phyloP scores from a whole-genome alignment of 2,329 filamentous ascomycete species.

The Ophiostoma triangulosporum region DNA sequence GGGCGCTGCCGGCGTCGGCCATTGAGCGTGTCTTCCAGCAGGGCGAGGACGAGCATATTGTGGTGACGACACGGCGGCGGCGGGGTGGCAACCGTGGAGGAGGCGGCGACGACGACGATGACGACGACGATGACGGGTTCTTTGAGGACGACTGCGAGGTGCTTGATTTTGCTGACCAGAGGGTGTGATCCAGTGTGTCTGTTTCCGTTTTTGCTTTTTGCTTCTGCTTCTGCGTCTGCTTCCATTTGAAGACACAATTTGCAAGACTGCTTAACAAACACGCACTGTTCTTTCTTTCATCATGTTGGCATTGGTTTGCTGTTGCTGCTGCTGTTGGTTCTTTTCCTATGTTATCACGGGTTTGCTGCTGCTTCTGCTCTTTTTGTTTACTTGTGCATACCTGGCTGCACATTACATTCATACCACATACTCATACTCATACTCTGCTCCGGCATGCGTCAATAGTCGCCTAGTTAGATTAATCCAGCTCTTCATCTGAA shows the following conservation, averaged over 20 bases:
- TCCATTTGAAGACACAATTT: neutral
- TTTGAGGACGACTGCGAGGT: slow-evolving; percentile 92
- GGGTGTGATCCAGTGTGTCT: slow-evolving; percentile 38
- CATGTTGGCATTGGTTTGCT: neutral
- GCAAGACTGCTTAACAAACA: neutral
- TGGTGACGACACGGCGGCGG: slow-evolving; percentile 68
- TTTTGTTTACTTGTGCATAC: neutral
- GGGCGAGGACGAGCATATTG: slow-evolving; percentile 52
- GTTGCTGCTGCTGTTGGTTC: neutral
- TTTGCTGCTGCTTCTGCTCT: neutral
- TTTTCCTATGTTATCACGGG: neutral
- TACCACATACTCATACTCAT: slow-evolving; percentile 1
- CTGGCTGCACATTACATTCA: neutral
- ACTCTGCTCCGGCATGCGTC: neutral
- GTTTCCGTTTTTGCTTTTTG: neutral
- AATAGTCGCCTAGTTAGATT: neutral
- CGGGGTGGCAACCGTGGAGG: slow-evolving; percentile 40
- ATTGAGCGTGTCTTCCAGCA: slow-evolving; percentile 49
- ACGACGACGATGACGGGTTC: slow-evolving; percentile 54
- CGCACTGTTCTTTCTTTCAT: neutral
- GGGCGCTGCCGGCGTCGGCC: slow-evolving; percentile 47
- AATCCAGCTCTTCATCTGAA: neutral
- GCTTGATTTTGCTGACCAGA: slow-evolving; percentile 68
- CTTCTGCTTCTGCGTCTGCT: too few relatives aligned
- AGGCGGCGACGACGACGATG: slow-evolving; percentile 5